Base-by-base conservation (phyloP, 345 rosid genomes). In the Zanthoxylum bungeanum region DNA sequence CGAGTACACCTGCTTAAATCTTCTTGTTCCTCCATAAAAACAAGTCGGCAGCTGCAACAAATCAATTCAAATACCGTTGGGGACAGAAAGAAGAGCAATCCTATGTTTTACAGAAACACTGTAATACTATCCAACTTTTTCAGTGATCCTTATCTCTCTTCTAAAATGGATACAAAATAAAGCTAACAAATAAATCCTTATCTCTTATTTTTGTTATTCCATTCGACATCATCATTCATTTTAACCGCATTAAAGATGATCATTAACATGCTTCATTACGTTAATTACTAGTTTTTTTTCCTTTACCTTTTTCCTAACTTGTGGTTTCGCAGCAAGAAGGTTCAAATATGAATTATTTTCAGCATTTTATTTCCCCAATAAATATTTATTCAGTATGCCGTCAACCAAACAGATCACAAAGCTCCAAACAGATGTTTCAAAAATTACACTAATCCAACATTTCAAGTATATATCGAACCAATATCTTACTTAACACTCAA, bases 21-120 rank as follows among this genome's bases (percentile, higher is more conserved):
- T 91, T 89, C 77, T 93, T 93, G 84, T 93, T 86, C 82, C 92
- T 91, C 97, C 98, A 91, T 77, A 93, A 79, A 24, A 93, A 81
- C 80, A 91, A 88, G 89, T 93, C 97, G 64, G 98, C 98, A 75
- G 91, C 96, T 89, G 86, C 75, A 75, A 33, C 63, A 59, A 75
- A 46, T 37, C 21, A 39, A 31, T 7, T 3, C 21, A 69, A 60
- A 34, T 27, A 25, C 3, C 3, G 31, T 30, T n/a, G 57, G 27
- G 7, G 2, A 39, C 27, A 21, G 30, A 17, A 1, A 31, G 62
- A 44, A 60, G 21, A 66, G 39, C 36, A 74, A 51, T 25, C 36
- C n/a, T n/a, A n/a, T n/a, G n/a, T n/a, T 25, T 27, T 42, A 25
- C n/a, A 5, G 3, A 40, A 25, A 42, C 47, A 39, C 33, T 31